These are phyloP conservation scores for Selaginella tamariscina DNA, from an alignment of 75 land plant genomes.

Conservation along the genomic window DNA sequence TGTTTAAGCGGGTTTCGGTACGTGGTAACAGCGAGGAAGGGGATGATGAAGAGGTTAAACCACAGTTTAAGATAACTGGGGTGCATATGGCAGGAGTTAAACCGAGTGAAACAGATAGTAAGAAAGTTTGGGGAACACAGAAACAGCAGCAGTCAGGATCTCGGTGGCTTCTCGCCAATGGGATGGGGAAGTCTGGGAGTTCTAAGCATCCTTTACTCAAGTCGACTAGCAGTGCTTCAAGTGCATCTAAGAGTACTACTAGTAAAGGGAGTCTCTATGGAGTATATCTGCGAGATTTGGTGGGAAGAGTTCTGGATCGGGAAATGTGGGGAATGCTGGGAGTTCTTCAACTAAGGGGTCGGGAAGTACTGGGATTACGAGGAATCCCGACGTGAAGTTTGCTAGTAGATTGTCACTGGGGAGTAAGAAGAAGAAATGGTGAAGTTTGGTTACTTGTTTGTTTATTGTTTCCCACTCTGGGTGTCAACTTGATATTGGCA, in stretches of 20 bases:
- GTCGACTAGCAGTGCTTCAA: conserved; percentile 6
- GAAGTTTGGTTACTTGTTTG: too few species aligned
- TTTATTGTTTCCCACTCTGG: too few species aligned
- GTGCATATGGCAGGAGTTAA: conserved; percentile 81
- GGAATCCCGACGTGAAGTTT: background rate
- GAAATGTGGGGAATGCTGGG: too few species aligned
- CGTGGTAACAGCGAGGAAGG: conserved; percentile 35
- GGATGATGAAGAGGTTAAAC: conserved; percentile 27
- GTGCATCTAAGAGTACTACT: conserved; percentile 19
- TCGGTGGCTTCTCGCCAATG: conserved; percentile 86
- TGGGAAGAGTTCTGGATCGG: background rate
- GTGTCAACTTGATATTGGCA: too few species aligned
- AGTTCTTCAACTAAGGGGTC: too few species aligned
- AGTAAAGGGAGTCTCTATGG: conserved; percentile 68
- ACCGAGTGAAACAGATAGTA: conserved; percentile 34
- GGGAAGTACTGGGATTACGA: too few species aligned
- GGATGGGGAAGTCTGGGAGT: conserved; percentile 56
- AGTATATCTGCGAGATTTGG: conserved; percentile 44
- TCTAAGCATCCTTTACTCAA: conserved; percentile 18
- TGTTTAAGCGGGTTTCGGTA: conserved; percentile 37
- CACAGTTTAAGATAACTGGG: conserved; percentile 70
- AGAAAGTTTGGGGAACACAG: conserved; percentile 47
- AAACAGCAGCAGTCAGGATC: conserved; percentile 80
- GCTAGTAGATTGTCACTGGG: background rate
- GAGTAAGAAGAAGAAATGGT: background rate